Evolutionary conservation across 371 early-diverging fungal species (phyloP), one percentile per base, ranked within the genome.

Genomic region (Cokeromyces recurvatus): DNA sequence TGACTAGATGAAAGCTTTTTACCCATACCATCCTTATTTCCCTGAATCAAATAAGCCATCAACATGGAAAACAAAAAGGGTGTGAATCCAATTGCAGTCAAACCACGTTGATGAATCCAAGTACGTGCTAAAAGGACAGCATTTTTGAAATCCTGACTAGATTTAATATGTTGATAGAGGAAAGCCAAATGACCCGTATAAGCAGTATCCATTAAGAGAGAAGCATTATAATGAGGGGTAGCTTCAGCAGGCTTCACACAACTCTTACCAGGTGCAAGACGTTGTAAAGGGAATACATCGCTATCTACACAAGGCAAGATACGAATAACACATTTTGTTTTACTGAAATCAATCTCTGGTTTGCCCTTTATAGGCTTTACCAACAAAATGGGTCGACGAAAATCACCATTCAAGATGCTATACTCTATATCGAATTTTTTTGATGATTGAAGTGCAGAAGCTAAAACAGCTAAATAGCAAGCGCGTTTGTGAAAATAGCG

Each of bases 401-500:
- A 55, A 62, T 95, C 94, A 17, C 82, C 83, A 59, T 86, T 77
- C 41, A 88, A 51, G 4, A 69, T 62, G 42, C 66, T 78, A 46
- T 79, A 89, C 59, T 74, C 81, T 10, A 87, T 46, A 4, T 63
- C 49, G 41, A 86, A 77, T 9, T 64, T 71, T 19, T 81, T 66
- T n/a, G 74, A 72, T 10, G 70, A 60, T 22, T 63, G 45, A 27
- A 86, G 62, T 1, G 78, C 74, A 10, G 62, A 51, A 1, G 82
- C 78, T 22, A 89, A 64, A 10, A 77, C 78, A 1, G 93, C 79
- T 29, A 97, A 66, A 60, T 94, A 98, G 57, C 85, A 95, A 0
- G 95, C 88, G 35, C 97, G 85, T 62, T 98, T 98, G 69, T 94
- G 80, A 55, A 94, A 91, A 63, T 98, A 98, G 40, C 96, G 80